Conservation (phyloP, 1,284 basidiomycete genomes). For the Trametes polyzona region DNA sequence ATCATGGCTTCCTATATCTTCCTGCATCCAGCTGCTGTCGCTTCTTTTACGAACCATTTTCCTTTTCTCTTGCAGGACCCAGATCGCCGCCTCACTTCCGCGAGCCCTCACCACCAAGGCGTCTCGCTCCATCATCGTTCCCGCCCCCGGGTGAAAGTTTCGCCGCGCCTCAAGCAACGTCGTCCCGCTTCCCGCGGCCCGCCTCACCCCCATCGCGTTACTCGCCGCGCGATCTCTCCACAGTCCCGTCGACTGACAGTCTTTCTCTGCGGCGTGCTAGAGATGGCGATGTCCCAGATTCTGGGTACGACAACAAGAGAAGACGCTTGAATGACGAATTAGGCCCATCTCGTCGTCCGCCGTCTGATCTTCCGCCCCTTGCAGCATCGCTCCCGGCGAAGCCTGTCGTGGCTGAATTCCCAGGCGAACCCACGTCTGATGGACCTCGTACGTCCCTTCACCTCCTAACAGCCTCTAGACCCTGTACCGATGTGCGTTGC, state of each 20-base stretch:
- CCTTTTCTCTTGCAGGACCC: constrained; percentile 56
- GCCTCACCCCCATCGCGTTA: constrained; percentile 22
- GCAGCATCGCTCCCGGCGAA: constrained; percentile 25
- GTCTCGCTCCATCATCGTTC: constrained; percentile 14
- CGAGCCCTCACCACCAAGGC: constrained; percentile 26
- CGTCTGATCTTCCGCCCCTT: constrained; percentile 18
- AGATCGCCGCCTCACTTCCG: constrained; percentile 45
- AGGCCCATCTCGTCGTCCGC: constrained; percentile 27
- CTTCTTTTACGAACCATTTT: constrained; percentile 35
- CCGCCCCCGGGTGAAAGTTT: constrained; percentile 6
- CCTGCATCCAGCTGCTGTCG: constrained; percentile 35
- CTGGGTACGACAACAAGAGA: constrained; percentile 37
- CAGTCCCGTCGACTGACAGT: constrained; percentile 25
- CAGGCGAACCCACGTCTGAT: constrained; percentile 35
- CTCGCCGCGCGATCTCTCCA: constrained; percentile 20
- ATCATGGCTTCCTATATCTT: constrained; percentile 41
- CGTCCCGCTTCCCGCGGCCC: constrained; percentile 21
- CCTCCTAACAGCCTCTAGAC: constrained; percentile 12
- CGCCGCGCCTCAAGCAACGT: constrained; percentile 11
- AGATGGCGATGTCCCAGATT: constrained; percentile 26
- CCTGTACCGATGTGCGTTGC: background rate
- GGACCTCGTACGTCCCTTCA: constrained; percentile 44
- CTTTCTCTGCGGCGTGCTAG: constrained; percentile 37
- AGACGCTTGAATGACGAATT: constrained; percentile 36
- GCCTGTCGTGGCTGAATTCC: constrained; percentile 18